Conservation (phyloP, 495 filamentous ascomycete species). For the Podospora sp. region DNA sequence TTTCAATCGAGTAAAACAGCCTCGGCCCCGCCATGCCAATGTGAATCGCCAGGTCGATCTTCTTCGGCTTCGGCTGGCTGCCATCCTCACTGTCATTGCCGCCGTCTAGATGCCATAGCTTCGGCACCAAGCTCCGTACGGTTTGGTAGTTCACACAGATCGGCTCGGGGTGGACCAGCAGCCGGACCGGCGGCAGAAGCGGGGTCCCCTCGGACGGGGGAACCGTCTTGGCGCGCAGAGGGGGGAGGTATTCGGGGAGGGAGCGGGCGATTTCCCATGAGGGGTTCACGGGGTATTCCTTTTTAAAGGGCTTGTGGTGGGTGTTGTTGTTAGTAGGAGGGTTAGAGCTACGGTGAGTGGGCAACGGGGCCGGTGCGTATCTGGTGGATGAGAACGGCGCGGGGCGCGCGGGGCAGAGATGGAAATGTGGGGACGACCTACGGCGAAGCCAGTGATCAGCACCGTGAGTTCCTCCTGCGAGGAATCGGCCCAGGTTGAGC, state of each 20-base stretch:
- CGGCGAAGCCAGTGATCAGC: slow-evolving; percentile 72
- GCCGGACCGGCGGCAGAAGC: slow-evolving; percentile 56
- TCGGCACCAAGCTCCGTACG: slow-evolving; percentile 64
- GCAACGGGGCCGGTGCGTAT: background rate
- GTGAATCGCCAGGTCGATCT: slow-evolving; percentile 70
- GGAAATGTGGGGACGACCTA: slow-evolving; percentile 44
- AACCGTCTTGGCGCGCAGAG: slow-evolving; percentile 40
- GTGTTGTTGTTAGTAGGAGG: background rate
- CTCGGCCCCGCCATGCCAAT: slow-evolving; percentile 80
- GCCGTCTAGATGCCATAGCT: slow-evolving; percentile 49
- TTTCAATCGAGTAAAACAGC: slow-evolving; percentile 69
- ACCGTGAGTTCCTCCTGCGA: slow-evolving; percentile 60
- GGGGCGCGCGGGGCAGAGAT: background rate
- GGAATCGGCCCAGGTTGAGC: background rate
- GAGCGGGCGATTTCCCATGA: slow-evolving; percentile 66
- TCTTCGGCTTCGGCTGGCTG: slow-evolving; percentile 18
- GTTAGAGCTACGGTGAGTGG: background rate
- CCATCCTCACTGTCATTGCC: slow-evolving; percentile 23
- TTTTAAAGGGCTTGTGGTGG: slow-evolving; percentile 63
- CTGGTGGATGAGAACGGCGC: background rate
- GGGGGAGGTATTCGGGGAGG: slow-evolving; percentile 56
- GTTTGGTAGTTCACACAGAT: slow-evolving; percentile 69
- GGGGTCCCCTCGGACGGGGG: slow-evolving; percentile 5
- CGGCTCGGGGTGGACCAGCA: slow-evolving; percentile 66
- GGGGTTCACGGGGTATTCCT: slow-evolving; percentile 66